phyloP scores from a whole-genome alignment of 2,329 filamentous ascomycete species.

The Eutypa lata region DNA sequence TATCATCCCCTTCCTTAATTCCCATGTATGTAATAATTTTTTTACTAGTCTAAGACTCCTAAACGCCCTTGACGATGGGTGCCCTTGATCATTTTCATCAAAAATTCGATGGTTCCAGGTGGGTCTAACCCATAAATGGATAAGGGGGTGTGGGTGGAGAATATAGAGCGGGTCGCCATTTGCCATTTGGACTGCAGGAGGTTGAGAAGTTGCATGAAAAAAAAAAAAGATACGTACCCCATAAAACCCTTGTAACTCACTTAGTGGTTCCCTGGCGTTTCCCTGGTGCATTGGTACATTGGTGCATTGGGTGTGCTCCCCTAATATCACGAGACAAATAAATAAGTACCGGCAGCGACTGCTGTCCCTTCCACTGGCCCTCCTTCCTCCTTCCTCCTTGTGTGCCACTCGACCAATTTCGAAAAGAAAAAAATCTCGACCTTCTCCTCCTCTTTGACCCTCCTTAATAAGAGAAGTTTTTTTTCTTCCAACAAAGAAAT shows the following conservation, averaged over 20 bases:
- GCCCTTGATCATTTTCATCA: neutral
- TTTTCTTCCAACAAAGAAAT: neutral
- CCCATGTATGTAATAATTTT: too few species aligned
- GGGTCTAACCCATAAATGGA: neutral
- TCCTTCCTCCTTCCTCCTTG: conserved; percentile 22
- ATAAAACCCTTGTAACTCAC: neutral
- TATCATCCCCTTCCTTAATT: too few species aligned
- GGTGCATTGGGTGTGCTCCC: neutral
- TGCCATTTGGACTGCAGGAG: neutral
- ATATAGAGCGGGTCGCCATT: neutral
- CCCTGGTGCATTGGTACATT: conserved; percentile 8
- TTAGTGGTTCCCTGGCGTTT: conserved; percentile 1
- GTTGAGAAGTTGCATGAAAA: too few species aligned
- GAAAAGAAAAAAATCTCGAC: conserved; percentile 11
- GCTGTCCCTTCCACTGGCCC: conserved; percentile 15
- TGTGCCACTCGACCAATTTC: conserved; percentile 22
- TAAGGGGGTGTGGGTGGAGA: neutral
- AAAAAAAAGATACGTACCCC: neutral
- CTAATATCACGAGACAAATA: conserved; percentile 31
- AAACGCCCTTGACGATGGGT: too few species aligned
- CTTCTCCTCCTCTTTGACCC: conserved; percentile 22
- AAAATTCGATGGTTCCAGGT: neutral
- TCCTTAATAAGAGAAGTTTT: conserved; percentile 7
- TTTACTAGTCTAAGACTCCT: too few species aligned
- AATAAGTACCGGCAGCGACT: conserved; percentile 30